Conservation (phyloP, 1,139 yeast species). For the Meyerozyma athensensis region DNA sequence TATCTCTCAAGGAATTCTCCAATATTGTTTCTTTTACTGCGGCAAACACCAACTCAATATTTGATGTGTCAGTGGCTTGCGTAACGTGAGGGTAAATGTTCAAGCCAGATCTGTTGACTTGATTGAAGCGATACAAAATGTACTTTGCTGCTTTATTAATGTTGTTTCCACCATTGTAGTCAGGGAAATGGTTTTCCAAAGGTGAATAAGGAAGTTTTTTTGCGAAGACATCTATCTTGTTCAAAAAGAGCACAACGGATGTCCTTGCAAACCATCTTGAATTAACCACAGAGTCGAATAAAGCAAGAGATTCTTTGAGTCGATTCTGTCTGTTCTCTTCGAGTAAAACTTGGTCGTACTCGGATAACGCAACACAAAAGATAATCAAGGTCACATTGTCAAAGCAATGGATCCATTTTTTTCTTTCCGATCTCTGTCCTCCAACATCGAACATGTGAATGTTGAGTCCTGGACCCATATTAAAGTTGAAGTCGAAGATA, state of each 20-base stretch:
- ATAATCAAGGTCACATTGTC: constrained; percentile 87
- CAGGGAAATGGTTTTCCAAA: constrained; percentile 78
- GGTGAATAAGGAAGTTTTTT: constrained; percentile 82
- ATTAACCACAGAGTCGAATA: constrained; percentile 87
- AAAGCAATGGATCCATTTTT: constrained; percentile 94
- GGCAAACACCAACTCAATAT: constrained; percentile 83
- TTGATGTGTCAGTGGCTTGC: constrained; percentile 91
- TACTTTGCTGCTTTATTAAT: constrained; percentile 93
- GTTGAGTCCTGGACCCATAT: constrained; percentile 66
- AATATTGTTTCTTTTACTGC: constrained; percentile 87
- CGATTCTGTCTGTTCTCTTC: constrained; percentile 81
- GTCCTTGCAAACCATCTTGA: constrained; percentile 93
- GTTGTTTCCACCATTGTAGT: constrained; percentile 83
- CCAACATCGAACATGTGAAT: constrained; percentile 91
- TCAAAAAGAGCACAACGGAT: constrained; percentile 77
- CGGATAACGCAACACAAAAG: constrained; percentile 86
- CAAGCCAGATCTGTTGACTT: constrained; percentile 76
- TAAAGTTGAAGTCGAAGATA: constrained; percentile 76
- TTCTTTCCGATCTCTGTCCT: constrained; percentile 89
- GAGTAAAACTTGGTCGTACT: constrained; percentile 79
- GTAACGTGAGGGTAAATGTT: constrained; percentile 88
- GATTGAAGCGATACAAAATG: constrained; percentile 86
- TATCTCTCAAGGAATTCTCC: constrained; percentile 78
- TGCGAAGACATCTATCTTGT: constrained; percentile 86
- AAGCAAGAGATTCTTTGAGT: constrained; percentile 76